These are phyloP conservation scores for Chlorociboria aeruginascens DNA, from an alignment of 495 filamentous ascomycete genomes.

Conservation along the genomic window DNA sequence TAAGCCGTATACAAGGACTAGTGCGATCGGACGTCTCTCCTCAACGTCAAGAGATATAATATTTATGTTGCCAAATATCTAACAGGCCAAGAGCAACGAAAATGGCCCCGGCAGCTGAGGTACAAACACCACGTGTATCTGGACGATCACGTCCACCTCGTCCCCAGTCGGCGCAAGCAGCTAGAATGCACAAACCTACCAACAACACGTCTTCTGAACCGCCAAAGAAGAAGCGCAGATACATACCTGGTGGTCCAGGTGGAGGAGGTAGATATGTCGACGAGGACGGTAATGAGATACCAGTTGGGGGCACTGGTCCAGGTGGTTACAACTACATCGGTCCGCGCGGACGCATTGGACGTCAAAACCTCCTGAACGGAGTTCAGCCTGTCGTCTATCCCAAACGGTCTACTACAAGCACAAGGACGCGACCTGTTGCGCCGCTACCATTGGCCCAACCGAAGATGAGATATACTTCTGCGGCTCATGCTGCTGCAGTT, in stretches of 20 bases:
- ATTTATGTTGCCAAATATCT: no score
- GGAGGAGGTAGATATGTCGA: conserved; percentile 69
- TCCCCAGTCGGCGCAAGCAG: conserved; percentile 11
- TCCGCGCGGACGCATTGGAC: conserved; percentile 28
- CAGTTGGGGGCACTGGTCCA: conserved; percentile 33
- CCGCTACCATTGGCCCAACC: conserved; percentile 16
- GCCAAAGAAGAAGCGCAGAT: conserved; percentile 41
- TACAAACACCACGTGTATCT: conserved; percentile 15
- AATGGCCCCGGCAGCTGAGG: conserved; percentile 14
- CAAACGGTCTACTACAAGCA: conserved; percentile 32
- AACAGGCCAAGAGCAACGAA: background rate
- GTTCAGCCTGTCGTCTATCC: conserved; percentile 29
- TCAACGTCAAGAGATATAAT: background rate
- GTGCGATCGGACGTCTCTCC: no score
- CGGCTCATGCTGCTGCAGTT: conserved; percentile 73
- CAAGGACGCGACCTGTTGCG: conserved; percentile 32
- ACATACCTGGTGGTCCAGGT: conserved; percentile 70
- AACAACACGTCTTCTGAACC: conserved; percentile 36
- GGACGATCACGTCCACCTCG: conserved; percentile 11
- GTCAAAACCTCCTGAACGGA: conserved; percentile 26
- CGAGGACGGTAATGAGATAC: conserved; percentile 41
- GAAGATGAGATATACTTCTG: conserved; percentile 54
- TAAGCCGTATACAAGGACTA: no score
- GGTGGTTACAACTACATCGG: conserved; percentile 33
- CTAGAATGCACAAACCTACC: conserved; percentile 9